Base-by-base conservation (phyloP, 129 eudicot species). In the Tagetes patula region DNA sequence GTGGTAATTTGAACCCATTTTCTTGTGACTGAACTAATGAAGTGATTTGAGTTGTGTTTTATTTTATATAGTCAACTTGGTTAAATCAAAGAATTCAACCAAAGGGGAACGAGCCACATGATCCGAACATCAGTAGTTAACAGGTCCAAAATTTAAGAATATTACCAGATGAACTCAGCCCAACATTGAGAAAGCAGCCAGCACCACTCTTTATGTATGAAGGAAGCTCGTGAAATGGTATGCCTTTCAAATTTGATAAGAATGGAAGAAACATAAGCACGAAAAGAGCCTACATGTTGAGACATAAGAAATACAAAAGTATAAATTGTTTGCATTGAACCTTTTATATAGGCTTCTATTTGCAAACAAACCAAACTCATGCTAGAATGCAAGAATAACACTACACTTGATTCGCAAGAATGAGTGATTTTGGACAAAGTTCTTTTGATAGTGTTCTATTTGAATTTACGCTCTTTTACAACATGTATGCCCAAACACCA, bases 251-350 rank as follows among this genome's bases (percentile, higher is more conserved):
- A 71, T 85, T 92, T 70, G 98, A 92, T 73, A 92, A 69, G 4
- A 87, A 41, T 0, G 98, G 98, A 69, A 92, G 91, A 81, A 85
- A 87, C 65, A 89, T 82, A 78, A 92, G 88, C 63, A 92, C 98
- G 50, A 92, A 92, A 75, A 92, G 88, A 73, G 98, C 98, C 98
- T 92, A 66, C 76, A 83, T 50, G 67, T 32, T 47, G 37, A 76
- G 9, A 54, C 39, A 76, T 13, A 82, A 10, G 56, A 46, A 42
- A 74, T 69, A 70, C 9, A 64, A 41, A 76, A 65, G 11, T 34
- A 61, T 13, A 38, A 36, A 60, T 60, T 10, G 1, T 64, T 47
- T 37, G 63, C 34, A 49, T 50, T 11, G 6, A 60, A 60, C 14
- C 10, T 36, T 3, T 10, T 60, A 9, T 9, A 33, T 59, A 32